Evolutionary conservation across 495 filamentous ascomycete species (phyloP), one percentile per base, ranked within the genome.

Genomic region (Copromyces sp.): DNA sequence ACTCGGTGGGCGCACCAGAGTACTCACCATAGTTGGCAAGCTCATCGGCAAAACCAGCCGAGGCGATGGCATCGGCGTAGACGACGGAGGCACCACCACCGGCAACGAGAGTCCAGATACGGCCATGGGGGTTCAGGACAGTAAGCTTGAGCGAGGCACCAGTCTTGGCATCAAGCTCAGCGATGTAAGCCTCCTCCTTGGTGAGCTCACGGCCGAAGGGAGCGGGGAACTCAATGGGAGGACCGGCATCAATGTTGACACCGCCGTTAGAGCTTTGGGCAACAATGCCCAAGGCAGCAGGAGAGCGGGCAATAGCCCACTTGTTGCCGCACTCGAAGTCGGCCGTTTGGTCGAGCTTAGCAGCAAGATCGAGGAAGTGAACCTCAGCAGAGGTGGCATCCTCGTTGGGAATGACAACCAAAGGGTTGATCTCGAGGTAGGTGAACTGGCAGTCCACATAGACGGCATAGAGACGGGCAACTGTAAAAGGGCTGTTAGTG

Each of bases 371-470:
- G 73, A 99, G 90, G 90, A 98, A 99, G 89, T 97, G 89, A 40
- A 99, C 95, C 39, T 96, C 90, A 59, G 95, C 96, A 70, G 94
- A 97, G 79, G 95, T 98, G 73, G 85, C 90, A 76, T 93, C 89
- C 73, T 89, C 90, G 85, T 98, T 99, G 80, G 95, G 95, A 78
- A 99, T 94, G 79, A 97, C 95, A 71, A 99, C 95, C 73, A 99
- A 85, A 70, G 95, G 95, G 88, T 99, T 99, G 88, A 99, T 99
- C 85, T 99, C 95, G 74, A 99, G 94, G 86, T 98, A 98, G 80
- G 95, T 98, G 88, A 99, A 99, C 85, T 99, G 95, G 91, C 93
- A 97, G 88, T 99, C 95, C 71, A 99, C 95, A 78, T 98, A 99
- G 86, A 99, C 95, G 80, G 94, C 94, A 80, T 98, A 98, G 59